These are phyloP conservation scores for Xylaria hypoxylon DNA, from an alignment of 2,329 filamentous ascomycete genomes.

Conservation along the genomic window DNA sequence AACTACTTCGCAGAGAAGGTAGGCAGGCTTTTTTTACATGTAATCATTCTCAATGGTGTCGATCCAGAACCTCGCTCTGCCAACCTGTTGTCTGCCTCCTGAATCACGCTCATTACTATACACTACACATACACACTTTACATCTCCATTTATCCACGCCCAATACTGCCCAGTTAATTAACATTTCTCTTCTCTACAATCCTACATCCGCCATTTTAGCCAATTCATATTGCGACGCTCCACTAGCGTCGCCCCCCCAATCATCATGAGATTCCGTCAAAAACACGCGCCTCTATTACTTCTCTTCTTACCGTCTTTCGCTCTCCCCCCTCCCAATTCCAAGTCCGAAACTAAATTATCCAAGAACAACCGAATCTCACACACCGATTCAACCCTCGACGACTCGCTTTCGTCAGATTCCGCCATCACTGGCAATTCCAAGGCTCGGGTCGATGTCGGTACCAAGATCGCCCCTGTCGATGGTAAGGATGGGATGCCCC, in stretches of 20 bases:
- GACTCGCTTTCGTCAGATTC: conserved; percentile 43
- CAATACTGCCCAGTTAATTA: not conserved
- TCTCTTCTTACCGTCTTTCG: conserved; percentile 47
- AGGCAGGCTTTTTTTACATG: conserved; percentile 12
- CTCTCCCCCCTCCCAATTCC: conserved; percentile 42
- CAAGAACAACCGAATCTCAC: conserved; percentile 36
- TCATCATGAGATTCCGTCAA: conserved; percentile 49
- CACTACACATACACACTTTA: conserved; percentile 14
- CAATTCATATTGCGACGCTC: conserved; percentile 22
- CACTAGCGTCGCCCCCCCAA: not conserved
- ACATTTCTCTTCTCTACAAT: conserved; percentile 1
- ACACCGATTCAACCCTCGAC: conserved; percentile 27
- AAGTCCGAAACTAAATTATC: conserved; percentile 37
- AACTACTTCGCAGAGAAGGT: conserved; percentile 25
- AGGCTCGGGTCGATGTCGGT: conserved; percentile 56
- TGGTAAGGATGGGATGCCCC: conserved; percentile 92
- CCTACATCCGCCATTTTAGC: conserved; percentile 8
- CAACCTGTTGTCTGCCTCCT: not conserved
- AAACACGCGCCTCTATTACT: conserved; percentile 47
- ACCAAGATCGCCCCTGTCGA: conserved; percentile 89
- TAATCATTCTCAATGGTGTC: conserved; percentile 1
- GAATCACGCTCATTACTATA: conserved; percentile 29
- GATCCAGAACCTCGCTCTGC: not conserved
- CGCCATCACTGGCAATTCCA: conserved; percentile 52
- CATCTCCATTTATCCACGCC: conserved; percentile 8